Percentiles rank a stretch among this genome's conserved stretches.
Conservation (phyloP, 345 rosid genomes). For the Rhodomyrtus tomentosa region DNA sequence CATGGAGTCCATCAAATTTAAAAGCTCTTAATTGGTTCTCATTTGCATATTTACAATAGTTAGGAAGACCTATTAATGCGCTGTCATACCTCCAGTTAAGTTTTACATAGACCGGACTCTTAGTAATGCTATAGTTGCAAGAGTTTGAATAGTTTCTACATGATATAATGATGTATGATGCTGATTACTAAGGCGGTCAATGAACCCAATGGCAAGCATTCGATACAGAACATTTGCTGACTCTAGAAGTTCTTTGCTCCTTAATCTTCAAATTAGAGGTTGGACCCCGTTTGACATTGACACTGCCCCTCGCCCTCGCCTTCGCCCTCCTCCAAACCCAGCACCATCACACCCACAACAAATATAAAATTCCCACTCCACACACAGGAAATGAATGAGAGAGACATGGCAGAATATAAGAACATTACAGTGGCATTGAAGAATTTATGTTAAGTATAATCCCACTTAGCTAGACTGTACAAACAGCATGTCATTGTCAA, state of each 20-base stretch:
- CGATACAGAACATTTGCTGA: not conserved
- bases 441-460: not conserved
- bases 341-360: not conserved
- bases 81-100: not conserved
- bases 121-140: not conserved
- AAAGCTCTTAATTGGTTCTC: not conserved
- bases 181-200: not conserved
- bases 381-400: not conserved
- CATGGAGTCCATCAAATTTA: not conserved
- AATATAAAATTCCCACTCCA: not conserved
- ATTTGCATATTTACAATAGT: not conserved
- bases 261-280: not conserved
- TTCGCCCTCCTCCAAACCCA: not conserved
- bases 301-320: not conserved
- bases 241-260: not conserved
- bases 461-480: not conserved
- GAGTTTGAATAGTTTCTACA: not conserved
- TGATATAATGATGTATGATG: not conserved
- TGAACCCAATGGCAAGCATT: not conserved
- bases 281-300: not conserved
- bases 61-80: not conserved
- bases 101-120: not conserved
- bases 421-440: not conserved
- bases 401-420: not conserved
- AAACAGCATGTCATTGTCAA: not conserved